Conservation (phyloP, 2,329 filamentous ascomycete genomes). For the Cercospora sesami region DNA sequence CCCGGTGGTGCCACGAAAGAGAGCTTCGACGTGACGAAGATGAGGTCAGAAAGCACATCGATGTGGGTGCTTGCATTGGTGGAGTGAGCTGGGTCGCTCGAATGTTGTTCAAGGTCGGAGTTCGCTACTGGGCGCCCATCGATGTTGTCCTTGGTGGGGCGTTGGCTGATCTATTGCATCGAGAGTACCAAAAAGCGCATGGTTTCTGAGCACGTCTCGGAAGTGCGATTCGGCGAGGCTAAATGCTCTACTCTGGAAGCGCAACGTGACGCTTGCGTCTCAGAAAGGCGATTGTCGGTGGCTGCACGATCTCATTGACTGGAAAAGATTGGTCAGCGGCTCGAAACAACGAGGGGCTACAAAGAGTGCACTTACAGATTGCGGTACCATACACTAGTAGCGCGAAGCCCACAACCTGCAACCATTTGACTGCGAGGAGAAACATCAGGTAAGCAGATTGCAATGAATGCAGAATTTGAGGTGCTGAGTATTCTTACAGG, state of each 20-base stretch:
- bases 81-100: constrained; percentile 29
- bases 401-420: constrained; percentile 86
- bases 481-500: constrained; percentile 64
- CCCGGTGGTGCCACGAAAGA: constrained; percentile 36
- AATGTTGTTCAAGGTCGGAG: constrained; percentile 29
- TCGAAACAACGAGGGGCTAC: neutral
- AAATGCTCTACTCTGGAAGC: constrained; percentile 13
- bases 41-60: constrained; percentile 35
- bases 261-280: constrained; percentile 30
- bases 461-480: neutral
- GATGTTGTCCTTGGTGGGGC: constrained; percentile 37
- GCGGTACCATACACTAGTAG: constrained; percentile 95
- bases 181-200: constrained; percentile 39
- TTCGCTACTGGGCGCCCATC: constrained; percentile 33
- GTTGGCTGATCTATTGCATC: constrained; percentile 35
- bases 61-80: constrained; percentile 35
- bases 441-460: neutral
- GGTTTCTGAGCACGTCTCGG: constrained; percentile 20
- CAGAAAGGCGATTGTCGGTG: constrained; percentile 55
- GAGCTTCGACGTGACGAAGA: constrained; percentile 36
- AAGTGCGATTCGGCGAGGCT: neutral
- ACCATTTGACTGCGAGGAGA: constrained; percentile 53
- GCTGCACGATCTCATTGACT: constrained; percentile 90
- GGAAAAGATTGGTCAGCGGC: neutral
- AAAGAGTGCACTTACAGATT: constrained; percentile 44